Evolutionary conservation across 192 early-diverging fungal genomes (phyloP).

Genomic region (Podila epigama): DNA sequence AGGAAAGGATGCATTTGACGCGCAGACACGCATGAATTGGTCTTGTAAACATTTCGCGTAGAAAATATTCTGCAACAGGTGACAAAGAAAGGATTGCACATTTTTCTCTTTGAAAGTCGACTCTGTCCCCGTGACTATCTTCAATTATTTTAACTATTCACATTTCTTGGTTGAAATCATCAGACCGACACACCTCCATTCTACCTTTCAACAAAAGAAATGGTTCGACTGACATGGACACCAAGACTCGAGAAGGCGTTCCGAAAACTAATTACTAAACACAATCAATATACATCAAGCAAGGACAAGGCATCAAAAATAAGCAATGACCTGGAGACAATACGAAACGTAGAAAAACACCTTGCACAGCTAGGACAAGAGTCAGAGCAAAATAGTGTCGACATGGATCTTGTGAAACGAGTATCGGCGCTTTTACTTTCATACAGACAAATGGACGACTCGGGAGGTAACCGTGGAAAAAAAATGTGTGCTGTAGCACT

Average conservation of each 20-base stretch:
- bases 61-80: no score
- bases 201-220: background rate
- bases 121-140: no score
- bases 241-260: constrained; percentile 41
- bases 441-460: background rate
- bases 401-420: constrained; percentile 21
- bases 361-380: background rate
- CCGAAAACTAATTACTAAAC: constrained; percentile 8
- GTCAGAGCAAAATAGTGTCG: constrained; percentile 1
- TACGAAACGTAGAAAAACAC: constrained; percentile 19
- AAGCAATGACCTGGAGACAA: background rate
- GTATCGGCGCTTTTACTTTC: constrained; percentile 26
- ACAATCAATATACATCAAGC: no score
- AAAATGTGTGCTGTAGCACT: no score
- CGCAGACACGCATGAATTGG: no score
- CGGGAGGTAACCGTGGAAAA: background rate
- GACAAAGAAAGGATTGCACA: no score
- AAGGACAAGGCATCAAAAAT: no score
- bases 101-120: no score
- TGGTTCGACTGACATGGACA: constrained; percentile 38
- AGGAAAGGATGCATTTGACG: no score
- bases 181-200: background rate
- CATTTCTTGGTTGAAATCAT: background rate
- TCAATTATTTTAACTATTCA: no score
- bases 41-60: no score